Percentiles rank a stretch among this genome's conserved stretches.
phyloP scores from a whole-genome alignment of 164 flowering plant genomes.

The Sextonia rubra region DNA sequence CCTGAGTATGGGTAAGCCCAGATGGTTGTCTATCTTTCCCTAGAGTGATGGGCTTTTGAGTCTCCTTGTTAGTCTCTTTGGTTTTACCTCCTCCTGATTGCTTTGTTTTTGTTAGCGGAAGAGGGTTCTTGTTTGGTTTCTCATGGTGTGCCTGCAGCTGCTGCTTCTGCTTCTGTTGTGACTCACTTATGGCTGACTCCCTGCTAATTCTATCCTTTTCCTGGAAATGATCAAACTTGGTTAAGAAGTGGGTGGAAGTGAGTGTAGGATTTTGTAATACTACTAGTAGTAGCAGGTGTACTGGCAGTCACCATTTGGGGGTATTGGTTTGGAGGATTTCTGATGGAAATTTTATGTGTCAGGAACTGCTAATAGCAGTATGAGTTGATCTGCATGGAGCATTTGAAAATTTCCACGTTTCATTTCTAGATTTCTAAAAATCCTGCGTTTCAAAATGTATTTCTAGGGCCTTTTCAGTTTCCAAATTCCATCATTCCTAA shows the following conservation, averaged over 20 bases:
- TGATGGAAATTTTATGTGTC: too few relatives aligned
- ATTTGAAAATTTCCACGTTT: too few relatives aligned
- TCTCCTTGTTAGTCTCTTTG: slow-evolving; percentile 20
- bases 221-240: slow-evolving; percentile 17
- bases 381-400: too few relatives aligned
- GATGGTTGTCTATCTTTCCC: slow-evolving; percentile 13
- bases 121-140: slow-evolving; percentile 4
- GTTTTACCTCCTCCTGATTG: slow-evolving; percentile 12
- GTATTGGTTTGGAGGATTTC: too few relatives aligned
- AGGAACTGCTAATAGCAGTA: too few relatives aligned
- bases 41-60: slow-evolving; percentile 11
- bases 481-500: neutral
- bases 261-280: too few relatives aligned
- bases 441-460: too few relatives aligned
- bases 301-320: too few relatives aligned
- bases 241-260: too few relatives aligned
- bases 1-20: slow-evolving; percentile 33
- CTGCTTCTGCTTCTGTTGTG: slow-evolving; percentile 16
- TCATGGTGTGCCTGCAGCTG: slow-evolving; percentile 16
- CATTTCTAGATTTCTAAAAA: too few relatives aligned
- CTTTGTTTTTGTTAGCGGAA: slow-evolving; percentile 18
- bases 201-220: slow-evolving; percentile 30
- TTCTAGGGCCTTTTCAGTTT: too few relatives aligned
- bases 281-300: too few relatives aligned
- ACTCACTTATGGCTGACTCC: slow-evolving; percentile 4